These are phyloP conservation scores for Diaporthe australafricana DNA, from an alignment of 2,329 filamentous ascomycete species.

Conservation along the genomic window DNA sequence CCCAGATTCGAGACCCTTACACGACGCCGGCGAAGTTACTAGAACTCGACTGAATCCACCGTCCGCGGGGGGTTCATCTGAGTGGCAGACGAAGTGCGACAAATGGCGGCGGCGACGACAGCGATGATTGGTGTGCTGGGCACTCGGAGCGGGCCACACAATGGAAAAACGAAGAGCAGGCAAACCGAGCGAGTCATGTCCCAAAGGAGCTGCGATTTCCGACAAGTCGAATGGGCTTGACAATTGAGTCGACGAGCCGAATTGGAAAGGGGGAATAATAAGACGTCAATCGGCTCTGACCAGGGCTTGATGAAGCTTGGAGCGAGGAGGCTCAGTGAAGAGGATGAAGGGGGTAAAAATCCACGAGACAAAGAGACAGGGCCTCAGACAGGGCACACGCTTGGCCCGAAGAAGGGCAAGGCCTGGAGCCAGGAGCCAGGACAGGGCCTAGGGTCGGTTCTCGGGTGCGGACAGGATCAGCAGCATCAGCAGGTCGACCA, in stretches of 20 bases:
- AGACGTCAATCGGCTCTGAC: background rate
- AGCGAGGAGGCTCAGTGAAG: background rate
- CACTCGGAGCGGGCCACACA: constrained; percentile 15
- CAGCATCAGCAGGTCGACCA: constrained; percentile 18
- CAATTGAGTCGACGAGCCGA: constrained; percentile 7
- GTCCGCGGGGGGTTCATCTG: constrained; percentile 18
- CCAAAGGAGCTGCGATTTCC: constrained; percentile 28
- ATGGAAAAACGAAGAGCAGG: constrained; percentile 26
- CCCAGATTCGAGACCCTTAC: background rate
- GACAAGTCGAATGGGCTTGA: constrained; percentile 18
- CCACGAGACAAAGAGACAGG: constrained; percentile 20
- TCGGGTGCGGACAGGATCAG: background rate
- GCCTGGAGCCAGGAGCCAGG: background rate
- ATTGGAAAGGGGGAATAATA: background rate
- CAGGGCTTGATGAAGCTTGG: constrained; percentile 5
- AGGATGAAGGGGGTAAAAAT: constrained; percentile 34
- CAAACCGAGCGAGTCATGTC: constrained; percentile 30
- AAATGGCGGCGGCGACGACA: constrained; percentile 1
- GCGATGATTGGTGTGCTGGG: constrained; percentile 13
- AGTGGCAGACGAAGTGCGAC: constrained; percentile 18
- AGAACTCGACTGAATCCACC: constrained; percentile 28
- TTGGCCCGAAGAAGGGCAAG: background rate
- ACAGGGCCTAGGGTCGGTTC: background rate
- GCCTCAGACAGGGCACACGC: background rate
- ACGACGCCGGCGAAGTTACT: constrained; percentile 15